Evolutionary conservation across 345 rosid genomes (phyloP).

Genomic region (Zanthoxylum bungeanum): DNA sequence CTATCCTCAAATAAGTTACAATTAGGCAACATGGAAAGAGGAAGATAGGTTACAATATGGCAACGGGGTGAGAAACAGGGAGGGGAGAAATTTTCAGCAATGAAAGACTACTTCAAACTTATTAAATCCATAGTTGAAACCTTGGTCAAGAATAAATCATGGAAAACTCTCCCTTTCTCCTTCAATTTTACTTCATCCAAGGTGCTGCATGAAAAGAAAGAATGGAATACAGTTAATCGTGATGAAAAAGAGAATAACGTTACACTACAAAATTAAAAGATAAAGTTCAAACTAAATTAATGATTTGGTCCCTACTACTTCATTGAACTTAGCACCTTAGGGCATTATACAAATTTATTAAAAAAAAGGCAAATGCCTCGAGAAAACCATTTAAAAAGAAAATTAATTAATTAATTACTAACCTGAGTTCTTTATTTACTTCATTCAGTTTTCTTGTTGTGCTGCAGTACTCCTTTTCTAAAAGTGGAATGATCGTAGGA

Average conservation of each 20-base stretch:
- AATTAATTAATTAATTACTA: too few relatives aligned
- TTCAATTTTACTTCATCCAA: conserved; percentile 86
- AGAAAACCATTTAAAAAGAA: background rate
- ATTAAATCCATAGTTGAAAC: conserved; percentile 27
- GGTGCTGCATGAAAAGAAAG: conserved; percentile 49
- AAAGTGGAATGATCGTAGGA: conserved; percentile 83
- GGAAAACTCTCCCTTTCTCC: conserved; percentile 85
- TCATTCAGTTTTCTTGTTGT: conserved; percentile 63
- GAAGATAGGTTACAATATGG: too few relatives aligned
- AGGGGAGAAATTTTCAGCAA: conserved; percentile 2
- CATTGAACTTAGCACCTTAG: background rate
- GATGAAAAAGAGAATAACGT: background rate
- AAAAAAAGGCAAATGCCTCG: conserved; percentile 13
- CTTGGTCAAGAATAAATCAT: conserved; percentile 88
- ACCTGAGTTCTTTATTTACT: conserved; percentile 86
- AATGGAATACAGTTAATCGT: conserved; percentile 12
- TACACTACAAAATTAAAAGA: background rate
- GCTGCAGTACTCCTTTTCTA: conserved; percentile 80
- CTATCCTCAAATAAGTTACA: background rate
- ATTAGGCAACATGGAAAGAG: background rate
- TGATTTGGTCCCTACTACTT: background rate
- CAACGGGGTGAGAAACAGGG: background rate
- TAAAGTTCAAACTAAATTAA: background rate
- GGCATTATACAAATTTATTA: background rate
- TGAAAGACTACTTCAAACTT: background rate